Conservation (phyloP, 192 early-diverging fungal genomes). For the Lunasporangiospora selenospora region DNA sequence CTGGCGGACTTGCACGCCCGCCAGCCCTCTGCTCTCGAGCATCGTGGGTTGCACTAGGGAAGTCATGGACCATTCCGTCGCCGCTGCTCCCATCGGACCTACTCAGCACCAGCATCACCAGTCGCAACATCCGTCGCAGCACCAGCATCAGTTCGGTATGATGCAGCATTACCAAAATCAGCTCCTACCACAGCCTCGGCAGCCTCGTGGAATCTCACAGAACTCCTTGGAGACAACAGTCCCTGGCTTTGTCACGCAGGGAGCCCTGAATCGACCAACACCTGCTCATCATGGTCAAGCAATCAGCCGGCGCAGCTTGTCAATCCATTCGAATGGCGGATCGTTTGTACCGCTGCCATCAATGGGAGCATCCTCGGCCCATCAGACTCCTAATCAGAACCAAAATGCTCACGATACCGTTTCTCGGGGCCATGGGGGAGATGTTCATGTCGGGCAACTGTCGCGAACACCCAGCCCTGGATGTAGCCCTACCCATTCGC, state of each 20-base stretch:
- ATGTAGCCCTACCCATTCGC: slow-evolving; percentile 15
- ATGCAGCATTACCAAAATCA: slow-evolving; percentile 8
- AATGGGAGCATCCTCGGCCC: slow-evolving; percentile 3
- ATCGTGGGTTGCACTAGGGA: too few species aligned
- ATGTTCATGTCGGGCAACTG: too few species aligned
- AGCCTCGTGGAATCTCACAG: too few species aligned
- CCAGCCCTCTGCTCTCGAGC: slow-evolving; percentile 4
- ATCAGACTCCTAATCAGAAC: too few species aligned
- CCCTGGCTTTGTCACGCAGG: background rate
- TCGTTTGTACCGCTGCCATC: background rate
- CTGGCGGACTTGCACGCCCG: slow-evolving; percentile 18
- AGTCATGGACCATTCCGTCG: too few species aligned
- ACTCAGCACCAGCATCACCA: slow-evolving; percentile 11
- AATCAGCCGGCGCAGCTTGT: slow-evolving; percentile 12
- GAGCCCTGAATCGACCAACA: slow-evolving; percentile 1
- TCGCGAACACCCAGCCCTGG: too few species aligned
- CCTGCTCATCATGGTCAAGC: slow-evolving; percentile 11
- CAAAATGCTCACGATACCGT: too few species aligned
- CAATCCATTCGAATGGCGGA: background rate
- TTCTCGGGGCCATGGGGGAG: too few species aligned
- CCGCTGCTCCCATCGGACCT: background rate
- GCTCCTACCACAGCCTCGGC: too few species aligned
- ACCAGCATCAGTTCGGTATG: slow-evolving; percentile 20
- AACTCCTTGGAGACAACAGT: too few species aligned
- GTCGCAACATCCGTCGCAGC: slow-evolving; percentile 9